phyloP scores from a whole-genome alignment of 441 rosid species.

The Codiaeum variegatum region DNA sequence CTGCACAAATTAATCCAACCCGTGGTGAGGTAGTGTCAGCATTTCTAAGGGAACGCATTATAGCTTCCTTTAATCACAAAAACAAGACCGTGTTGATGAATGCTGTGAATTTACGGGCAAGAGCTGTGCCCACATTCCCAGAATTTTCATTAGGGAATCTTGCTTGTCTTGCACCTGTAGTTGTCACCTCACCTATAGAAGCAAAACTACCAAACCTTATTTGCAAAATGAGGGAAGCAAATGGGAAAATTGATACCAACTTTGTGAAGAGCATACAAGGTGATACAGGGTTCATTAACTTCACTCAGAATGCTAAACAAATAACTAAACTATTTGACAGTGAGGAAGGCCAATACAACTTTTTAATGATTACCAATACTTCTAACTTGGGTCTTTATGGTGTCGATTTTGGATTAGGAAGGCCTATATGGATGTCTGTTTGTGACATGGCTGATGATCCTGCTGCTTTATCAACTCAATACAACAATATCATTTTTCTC shows the following conservation, averaged over 20 bases:
- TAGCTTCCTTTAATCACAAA: not conserved
- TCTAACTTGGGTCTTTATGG: slow-evolving; percentile 18
- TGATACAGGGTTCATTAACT: slow-evolving; percentile 9
- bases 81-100: slow-evolving; percentile 20
- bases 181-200: not conserved
- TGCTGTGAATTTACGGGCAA: slow-evolving; percentile 21
- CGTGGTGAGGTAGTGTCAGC: slow-evolving; percentile 22
- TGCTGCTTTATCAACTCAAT: too few species aligned
- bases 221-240: not conserved
- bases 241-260: not conserved
- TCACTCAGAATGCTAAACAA: not conserved
- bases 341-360: not conserved
- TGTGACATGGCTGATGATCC: not conserved
- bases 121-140: not conserved
- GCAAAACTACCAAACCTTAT: not conserved
- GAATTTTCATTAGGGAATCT: slow-evolving; percentile 17
- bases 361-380: slow-evolving; percentile 18
- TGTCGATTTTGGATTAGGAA: too few species aligned
- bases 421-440: not conserved
- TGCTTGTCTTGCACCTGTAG: not conserved
- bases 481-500: too few species aligned
- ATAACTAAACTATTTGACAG: not conserved
- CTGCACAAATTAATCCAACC: not conserved
- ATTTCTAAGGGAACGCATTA: not conserved
- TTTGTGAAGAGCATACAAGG: not conserved